Evolutionary conservation across 2,329 filamentous ascomycete species (phyloP), one percentile per base, ranked within the genome.

Genomic region (Fusarium luffae): DNA sequence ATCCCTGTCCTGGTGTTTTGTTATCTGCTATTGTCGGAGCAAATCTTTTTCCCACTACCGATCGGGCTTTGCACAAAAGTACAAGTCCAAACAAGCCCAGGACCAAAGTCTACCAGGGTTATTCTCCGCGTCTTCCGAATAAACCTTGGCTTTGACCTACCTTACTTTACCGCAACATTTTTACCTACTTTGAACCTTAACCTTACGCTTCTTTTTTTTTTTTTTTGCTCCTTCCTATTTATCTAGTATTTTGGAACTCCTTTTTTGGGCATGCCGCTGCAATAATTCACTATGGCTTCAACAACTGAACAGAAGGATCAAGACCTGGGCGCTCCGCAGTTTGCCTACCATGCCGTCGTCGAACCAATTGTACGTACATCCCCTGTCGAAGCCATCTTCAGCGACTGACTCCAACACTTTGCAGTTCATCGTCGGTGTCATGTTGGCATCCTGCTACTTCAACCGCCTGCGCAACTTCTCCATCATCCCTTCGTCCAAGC

Each of bases 381-480:
- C 44, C 5, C 30, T 32, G 37, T 49, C 28, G 5, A 28, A 16
- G 2, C 8, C 21, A 32, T 48, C 46, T 19, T 48, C 30, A 27
- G 9, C 10, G 6, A 18, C 27, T 47, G 50, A 16, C 30, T 30
- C 12, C 1, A 14, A 14, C 12, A 21, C 12, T 14, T 5, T 21
- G 21, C 30, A 76, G 75, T 62, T 74, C 13, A 74, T 76, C 37
- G 73, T 77, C 4, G 66, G 71, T 48, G 70, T 76, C 60, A 76
- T 76, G 75, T 13, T 77, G n/a, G 70, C 56, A 4, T 72, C 75
- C 7, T 76, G 75, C 54, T 76, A 76, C 68, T 40, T 76, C 28
- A 76, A 76, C 40, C 75, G 75, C 18, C 73, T 68, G 12, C 74
- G 74, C 27, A 68, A 67, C 50, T 76, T 74, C 54, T 50, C 66